Percentiles rank a stretch among this genome's conserved stretches.
Evolutionary conservation across 1,284 basidiomycete genomes (phyloP).

Genomic region (Coniferiporia sulphurascens): DNA sequence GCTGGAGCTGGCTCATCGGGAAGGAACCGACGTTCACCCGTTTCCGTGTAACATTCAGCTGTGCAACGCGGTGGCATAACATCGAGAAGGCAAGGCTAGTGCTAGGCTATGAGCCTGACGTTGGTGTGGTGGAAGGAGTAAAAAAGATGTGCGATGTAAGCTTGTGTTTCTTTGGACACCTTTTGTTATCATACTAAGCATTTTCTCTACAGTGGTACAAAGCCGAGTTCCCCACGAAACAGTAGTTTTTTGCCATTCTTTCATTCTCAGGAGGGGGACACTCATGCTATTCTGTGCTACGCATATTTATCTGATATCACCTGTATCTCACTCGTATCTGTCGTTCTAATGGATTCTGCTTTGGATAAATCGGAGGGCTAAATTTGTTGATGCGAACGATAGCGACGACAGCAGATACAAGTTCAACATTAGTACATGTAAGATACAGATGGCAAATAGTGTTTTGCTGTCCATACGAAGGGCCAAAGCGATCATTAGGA

Average conservation of each 20-base stretch:
- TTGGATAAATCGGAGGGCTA: background rate
- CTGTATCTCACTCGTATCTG: background rate
- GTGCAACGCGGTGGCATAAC: slow-evolving; percentile 82
- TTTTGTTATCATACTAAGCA: slow-evolving; percentile 1
- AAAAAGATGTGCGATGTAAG: slow-evolving; percentile 70
- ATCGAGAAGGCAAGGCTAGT: slow-evolving; percentile 92
- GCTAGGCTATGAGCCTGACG: slow-evolving; percentile 89
- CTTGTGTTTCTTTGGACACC: slow-evolving; percentile 18
- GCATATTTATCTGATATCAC: background rate
- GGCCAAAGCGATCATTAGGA: background rate
- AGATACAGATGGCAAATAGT: background rate
- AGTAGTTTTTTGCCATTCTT: background rate
- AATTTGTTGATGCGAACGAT: background rate
- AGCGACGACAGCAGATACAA: background rate
- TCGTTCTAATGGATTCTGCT: background rate
- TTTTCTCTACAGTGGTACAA: slow-evolving; percentile 40
- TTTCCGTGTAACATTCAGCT: slow-evolving; percentile 78
- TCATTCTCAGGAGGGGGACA: background rate
- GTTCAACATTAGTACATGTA: background rate
- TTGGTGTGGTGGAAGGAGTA: slow-evolving; percentile 88
- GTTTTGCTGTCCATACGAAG: background rate
- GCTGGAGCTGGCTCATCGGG: slow-evolving; percentile 71
- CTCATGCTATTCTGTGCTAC: background rate
- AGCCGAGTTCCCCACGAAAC: slow-evolving; percentile 25
- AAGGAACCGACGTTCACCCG: slow-evolving; percentile 88